These are phyloP conservation scores for Mikania micrantha DNA, from an alignment of 129 eudicot genomes.

Conservation along the genomic window DNA sequence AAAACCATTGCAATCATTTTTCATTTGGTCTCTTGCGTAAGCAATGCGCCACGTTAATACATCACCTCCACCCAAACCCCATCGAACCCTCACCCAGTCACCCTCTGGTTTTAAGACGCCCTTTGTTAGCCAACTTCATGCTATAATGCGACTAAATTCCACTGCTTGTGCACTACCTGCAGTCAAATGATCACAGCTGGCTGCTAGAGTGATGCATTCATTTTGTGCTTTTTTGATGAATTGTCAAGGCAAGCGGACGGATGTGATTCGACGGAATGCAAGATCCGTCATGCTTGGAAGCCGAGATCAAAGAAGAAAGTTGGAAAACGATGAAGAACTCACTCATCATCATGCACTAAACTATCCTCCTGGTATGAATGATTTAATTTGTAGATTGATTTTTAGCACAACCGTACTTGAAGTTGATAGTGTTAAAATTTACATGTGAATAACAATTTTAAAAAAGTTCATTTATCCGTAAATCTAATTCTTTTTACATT, in stretches of 20 bases:
- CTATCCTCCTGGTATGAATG: conserved; percentile 13
- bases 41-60: conserved; percentile 15
- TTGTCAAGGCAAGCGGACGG: conserved; percentile 30
- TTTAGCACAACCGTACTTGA: not conserved
- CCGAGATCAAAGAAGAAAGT: not conserved
- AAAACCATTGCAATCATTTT: conserved; percentile 21
- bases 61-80: conserved; percentile 24
- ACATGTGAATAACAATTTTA: no score
- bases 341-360: not conserved
- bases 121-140: conserved; percentile 13
- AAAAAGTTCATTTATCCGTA: not conserved
- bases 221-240: conserved; percentile 16
- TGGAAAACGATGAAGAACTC: conserved; percentile 15
- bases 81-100: not conserved
- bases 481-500: no score
- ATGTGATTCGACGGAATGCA: conserved; percentile 18
- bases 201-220: conserved; percentile 12
- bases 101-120: conserved; percentile 3
- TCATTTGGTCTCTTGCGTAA: conserved; percentile 1
- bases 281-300: conserved; percentile 1
- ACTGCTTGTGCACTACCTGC: not conserved
- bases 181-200: not conserved
- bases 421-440: no score
- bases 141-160: not conserved
- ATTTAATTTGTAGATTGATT: no score